These are phyloP conservation scores for Chytridium lagenaria DNA, from an alignment of 371 early-diverging fungal species.

Conservation along the genomic window DNA sequence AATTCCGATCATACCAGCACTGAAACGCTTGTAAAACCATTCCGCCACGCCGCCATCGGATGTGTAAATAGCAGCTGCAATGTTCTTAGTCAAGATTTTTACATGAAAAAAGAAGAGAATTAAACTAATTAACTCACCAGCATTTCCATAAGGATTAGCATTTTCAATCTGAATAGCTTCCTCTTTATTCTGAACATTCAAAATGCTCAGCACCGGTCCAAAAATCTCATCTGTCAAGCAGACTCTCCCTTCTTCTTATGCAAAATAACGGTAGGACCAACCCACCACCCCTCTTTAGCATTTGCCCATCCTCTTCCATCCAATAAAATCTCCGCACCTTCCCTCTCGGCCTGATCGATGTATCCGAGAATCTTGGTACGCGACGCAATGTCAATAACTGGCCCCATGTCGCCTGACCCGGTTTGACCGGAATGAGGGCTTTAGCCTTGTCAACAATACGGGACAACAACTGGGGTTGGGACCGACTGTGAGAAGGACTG, in stretches of 20 bases:
- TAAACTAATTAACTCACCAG: conserved; percentile 25
- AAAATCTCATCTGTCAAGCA: conserved; percentile 77
- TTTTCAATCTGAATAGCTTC: conserved; percentile 75
- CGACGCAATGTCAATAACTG: conserved; percentile 70
- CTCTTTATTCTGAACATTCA: conserved; percentile 47
- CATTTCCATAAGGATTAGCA: conserved; percentile 73
- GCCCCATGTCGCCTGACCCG: conserved; percentile 62
- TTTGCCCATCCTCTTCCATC: conserved; percentile 67
- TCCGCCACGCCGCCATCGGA: conserved; percentile 66
- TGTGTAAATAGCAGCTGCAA: conserved; percentile 72
- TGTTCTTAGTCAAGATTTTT: background rate
- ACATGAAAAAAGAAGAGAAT: conserved; percentile 9
- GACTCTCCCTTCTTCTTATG: conserved; percentile 60
- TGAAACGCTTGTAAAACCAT: conserved; percentile 64
- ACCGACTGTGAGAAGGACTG: conserved; percentile 71
- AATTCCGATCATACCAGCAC: conserved; percentile 78
- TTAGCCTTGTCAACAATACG: conserved; percentile 62
- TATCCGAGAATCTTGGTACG: conserved; percentile 63
- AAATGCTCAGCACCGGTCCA: conserved; percentile 74
- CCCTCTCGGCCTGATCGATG: conserved; percentile 57
- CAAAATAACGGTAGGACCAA: conserved; percentile 71
- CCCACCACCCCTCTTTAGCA: conserved; percentile 62
- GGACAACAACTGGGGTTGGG: conserved; percentile 64
- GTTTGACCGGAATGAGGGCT: conserved; percentile 54
- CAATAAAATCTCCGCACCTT: conserved; percentile 66